Evolutionary conservation across 306 rosid genomes (phyloP).

Genomic region (Neltuma alba): DNA sequence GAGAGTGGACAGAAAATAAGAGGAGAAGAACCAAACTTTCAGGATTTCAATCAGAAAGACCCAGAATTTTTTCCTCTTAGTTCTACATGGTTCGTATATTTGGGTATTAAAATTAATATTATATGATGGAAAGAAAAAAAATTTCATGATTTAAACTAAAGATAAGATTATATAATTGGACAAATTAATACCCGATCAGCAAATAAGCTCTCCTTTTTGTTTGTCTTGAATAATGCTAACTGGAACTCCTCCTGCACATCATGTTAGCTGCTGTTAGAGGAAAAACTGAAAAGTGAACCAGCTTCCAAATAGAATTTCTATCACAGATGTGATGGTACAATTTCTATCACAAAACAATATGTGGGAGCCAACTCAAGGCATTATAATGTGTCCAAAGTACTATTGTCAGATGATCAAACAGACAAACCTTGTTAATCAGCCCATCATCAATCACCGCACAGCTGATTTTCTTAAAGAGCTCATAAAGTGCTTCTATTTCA

Average conservation of each 20-base stretch:
- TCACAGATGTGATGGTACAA: constrained; percentile 6
- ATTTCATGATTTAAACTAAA: constrained; percentile 20
- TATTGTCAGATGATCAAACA: constrained; percentile 1
- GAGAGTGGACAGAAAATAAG: background rate
- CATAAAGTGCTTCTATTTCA: constrained; percentile 97
- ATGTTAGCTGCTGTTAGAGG: background rate
- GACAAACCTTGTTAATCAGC: constrained; percentile 87
- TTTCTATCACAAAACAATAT: constrained; percentile 2
- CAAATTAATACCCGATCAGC: constrained; percentile 82
- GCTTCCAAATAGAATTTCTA: constrained; percentile 13
- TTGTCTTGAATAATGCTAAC: constrained; percentile 94
- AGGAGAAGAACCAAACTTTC: background rate
- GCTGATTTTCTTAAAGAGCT: constrained; percentile 96
- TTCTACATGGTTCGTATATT: background rate
- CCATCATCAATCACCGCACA: constrained; percentile 97
- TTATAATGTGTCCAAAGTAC: constrained; percentile 18
- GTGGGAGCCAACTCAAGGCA: background rate
- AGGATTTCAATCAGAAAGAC: constrained; percentile 6
- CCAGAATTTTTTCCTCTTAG: background rate
- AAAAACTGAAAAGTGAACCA: constrained; percentile 5
- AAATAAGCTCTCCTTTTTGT: constrained; percentile 94
- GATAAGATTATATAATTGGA: background rate
- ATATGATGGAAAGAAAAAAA: constrained; percentile 2
- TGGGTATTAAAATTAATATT: background rate
- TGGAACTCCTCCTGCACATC: constrained; percentile 92